Evolutionary conservation across 208 protist genomes (phyloP).

Genomic region (Leishmania lainsoni): DNA sequence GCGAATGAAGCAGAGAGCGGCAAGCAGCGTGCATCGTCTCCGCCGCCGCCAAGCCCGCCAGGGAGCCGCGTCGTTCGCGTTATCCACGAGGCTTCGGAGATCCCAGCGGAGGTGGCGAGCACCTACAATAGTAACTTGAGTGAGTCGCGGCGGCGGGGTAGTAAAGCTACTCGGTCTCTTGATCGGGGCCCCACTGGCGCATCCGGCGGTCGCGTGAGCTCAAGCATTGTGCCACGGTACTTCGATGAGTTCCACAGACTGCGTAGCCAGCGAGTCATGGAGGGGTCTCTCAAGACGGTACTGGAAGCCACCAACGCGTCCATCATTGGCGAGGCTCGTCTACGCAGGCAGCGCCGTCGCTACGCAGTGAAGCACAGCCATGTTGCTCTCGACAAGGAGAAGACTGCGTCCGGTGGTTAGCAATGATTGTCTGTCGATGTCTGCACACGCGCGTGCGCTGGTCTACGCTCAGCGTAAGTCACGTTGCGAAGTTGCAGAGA

Average conservation of each 20-base stretch:
- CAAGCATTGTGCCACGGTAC: conserved; percentile 24
- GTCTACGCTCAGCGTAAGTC: not conserved
- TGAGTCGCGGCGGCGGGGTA: not conserved
- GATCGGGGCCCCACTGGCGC: not conserved
- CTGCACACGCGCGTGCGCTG: not conserved
- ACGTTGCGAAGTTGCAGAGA: not conserved
- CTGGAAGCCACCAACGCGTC: conserved; percentile 38
- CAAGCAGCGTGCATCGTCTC: not conserved
- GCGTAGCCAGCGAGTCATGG: conserved; percentile 13
- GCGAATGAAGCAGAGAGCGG: not conserved
- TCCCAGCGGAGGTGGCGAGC: conserved; percentile 12
- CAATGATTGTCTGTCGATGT: not conserved
- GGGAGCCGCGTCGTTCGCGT: conserved; percentile 9
- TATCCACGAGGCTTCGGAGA: conserved; percentile 29
- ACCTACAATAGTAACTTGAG: conserved; percentile 2
- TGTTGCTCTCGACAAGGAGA: not conserved
- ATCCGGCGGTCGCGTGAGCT: not conserved
- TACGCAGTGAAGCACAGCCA: conserved; percentile 17
- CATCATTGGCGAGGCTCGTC: conserved; percentile 33
- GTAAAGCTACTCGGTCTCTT: conserved; percentile 1
- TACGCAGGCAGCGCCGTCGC: conserved; percentile 20
- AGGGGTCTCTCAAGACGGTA: conserved; percentile 19
- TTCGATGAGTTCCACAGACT: conserved; percentile 16
- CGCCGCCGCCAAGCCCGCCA: not conserved
- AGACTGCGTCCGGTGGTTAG: not conserved